Evolutionary conservation across 805 yeast genomes (phyloP).

Genomic region (Candida nitratophila): DNA sequence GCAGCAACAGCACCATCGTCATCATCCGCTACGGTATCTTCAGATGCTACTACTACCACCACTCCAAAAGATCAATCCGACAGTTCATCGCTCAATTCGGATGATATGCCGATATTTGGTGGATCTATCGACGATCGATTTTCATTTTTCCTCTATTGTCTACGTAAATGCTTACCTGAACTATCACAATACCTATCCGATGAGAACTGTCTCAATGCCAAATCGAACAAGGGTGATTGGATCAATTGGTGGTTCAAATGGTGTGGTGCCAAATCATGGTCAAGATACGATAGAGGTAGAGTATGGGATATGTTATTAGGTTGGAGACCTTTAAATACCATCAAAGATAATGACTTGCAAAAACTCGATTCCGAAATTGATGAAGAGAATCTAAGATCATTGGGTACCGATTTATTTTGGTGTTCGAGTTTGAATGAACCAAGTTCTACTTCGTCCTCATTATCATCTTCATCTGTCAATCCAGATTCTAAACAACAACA

Average conservation of each 20-base stretch:
- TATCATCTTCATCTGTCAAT: conserved; percentile 14
- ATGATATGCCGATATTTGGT: conserved; percentile 29
- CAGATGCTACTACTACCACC: too few relatives aligned
- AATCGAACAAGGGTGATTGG: conserved; percentile 76
- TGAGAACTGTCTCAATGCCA: conserved; percentile 64
- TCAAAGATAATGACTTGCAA: conserved; percentile 18
- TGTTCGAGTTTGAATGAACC: too few relatives aligned
- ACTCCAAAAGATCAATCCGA: too few relatives aligned
- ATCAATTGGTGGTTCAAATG: conserved; percentile 92
- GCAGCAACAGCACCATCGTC: too few relatives aligned
- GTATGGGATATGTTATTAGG: conserved; percentile 86
- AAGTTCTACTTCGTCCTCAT: too few relatives aligned
- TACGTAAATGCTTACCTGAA: conserved; percentile 65
- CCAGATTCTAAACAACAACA: neutral
- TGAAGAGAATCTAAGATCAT: conserved; percentile 13
- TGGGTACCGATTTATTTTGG: conserved; percentile 65
- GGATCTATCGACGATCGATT: conserved; percentile 63
- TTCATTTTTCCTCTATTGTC: conserved; percentile 57
- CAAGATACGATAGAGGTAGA: conserved; percentile 74
- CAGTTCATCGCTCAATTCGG: conserved; percentile 3
- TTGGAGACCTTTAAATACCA: conserved; percentile 43
- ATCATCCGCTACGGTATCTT: neutral
- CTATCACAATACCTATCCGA: conserved; percentile 68
- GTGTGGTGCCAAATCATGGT: conserved; percentile 81
- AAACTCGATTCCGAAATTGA: conserved; percentile 13